Percentiles rank a stretch among this genome's conserved stretches.
Evolutionary conservation across 2,329 filamentous ascomycete species (phyloP).

Genomic region (Epichloe elymi): DNA sequence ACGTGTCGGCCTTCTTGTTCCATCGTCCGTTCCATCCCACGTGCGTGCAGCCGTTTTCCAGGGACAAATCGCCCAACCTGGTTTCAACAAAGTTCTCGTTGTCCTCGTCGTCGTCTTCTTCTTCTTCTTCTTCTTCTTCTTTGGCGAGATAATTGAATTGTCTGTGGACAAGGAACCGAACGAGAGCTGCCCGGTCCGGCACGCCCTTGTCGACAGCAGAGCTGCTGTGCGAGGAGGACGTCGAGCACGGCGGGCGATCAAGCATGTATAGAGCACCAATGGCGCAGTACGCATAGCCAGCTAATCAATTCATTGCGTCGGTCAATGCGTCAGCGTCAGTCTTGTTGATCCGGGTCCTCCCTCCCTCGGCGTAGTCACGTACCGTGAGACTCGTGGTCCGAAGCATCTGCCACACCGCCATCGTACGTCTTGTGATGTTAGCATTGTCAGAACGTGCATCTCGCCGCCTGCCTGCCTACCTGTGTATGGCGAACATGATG

Average conservation of each 20-base stretch:
- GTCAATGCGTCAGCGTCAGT: too few species aligned
- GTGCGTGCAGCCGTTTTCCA: constrained; percentile 25
- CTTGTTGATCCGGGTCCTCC: not conserved
- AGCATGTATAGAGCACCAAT: constrained; percentile 66
- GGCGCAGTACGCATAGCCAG: constrained; percentile 84
- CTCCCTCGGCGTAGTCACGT: constrained; percentile 14
- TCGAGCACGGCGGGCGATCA: constrained; percentile 38
- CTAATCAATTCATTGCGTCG: constrained; percentile 24
- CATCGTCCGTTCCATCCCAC: constrained; percentile 80
- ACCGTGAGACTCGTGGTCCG: constrained; percentile 75
- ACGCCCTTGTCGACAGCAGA: constrained; percentile 23
- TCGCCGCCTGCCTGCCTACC: constrained; percentile 14
- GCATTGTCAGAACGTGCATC: not conserved
- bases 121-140: constrained; percentile 31
- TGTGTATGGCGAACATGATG: constrained; percentile 56
- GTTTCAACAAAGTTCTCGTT: constrained; percentile 25
- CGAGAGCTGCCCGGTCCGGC: constrained; percentile 17
- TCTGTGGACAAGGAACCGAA: constrained; percentile 48
- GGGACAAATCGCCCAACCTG: constrained; percentile 21
- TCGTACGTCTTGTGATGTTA: constrained; percentile 53
- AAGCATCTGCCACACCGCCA: constrained; percentile 68
- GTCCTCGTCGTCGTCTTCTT: constrained; percentile 30
- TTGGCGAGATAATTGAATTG: constrained; percentile 48
- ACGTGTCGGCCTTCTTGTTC: constrained; percentile 90
- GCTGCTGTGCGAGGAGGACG: not conserved